Percentiles rank a stretch among this genome's conserved stretches.
Conservation (phyloP, 345 rosid genomes). For the Rubroshorea leprosula region DNA sequence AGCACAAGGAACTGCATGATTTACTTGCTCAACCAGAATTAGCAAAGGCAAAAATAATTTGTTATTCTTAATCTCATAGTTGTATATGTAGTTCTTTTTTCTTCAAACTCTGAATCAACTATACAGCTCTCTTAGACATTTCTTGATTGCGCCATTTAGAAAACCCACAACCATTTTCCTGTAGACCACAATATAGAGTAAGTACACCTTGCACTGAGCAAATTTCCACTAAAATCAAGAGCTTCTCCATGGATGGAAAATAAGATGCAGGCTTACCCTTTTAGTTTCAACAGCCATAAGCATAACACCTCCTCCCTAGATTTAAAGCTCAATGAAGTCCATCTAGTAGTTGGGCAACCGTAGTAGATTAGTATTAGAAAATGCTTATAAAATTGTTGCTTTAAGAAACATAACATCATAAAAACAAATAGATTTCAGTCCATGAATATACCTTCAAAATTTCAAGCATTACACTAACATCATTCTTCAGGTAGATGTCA, state of each 20-base stretch:
- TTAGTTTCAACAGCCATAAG: background rate
- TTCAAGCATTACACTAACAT: background rate
- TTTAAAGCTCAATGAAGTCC: background rate
- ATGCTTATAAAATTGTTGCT: background rate
- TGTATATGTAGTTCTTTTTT: no score
- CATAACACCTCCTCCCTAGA: background rate
- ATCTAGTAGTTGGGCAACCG: background rate
- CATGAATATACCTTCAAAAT: background rate
- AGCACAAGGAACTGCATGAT: no score
- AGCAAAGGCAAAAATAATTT: no score
- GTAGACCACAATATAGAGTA: background rate
- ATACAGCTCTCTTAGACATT: background rate
- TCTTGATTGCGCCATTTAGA: background rate
- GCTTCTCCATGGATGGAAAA: background rate
- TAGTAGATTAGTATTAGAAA: background rate
- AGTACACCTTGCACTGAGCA: background rate
- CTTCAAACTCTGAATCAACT: background rate
- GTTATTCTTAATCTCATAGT: background rate
- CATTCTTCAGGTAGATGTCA: background rate
- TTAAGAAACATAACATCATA: no score
- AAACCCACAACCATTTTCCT: background rate
- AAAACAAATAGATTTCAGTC: background rate
- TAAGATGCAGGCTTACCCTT: no score
- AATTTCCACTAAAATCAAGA: background rate
- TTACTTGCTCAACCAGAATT: no score